Percentiles rank a stretch among this genome's conserved stretches.
These are phyloP conservation scores for Trichoderma semiorbis DNA, from an alignment of 2,329 filamentous ascomycete species.

Conservation along the genomic window DNA sequence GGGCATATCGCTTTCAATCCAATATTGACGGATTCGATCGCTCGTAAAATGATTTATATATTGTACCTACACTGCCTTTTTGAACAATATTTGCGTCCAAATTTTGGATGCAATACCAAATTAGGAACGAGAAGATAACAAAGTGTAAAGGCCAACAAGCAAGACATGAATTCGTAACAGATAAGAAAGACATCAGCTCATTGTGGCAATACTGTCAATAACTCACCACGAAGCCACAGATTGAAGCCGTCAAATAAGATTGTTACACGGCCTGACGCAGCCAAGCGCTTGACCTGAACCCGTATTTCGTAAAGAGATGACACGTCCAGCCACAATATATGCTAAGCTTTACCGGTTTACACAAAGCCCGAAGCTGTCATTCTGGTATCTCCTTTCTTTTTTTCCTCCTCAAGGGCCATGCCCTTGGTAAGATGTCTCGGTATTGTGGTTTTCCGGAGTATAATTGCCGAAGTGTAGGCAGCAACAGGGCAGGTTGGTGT, in stretches of 20 bases:
- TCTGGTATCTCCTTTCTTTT: background rate
- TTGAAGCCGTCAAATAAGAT: background rate
- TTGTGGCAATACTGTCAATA: background rate
- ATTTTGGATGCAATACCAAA: background rate
- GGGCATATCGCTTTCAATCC: background rate
- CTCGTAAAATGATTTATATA: background rate
- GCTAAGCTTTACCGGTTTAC: background rate
- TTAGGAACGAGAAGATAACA: background rate
- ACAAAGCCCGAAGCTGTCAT: background rate
- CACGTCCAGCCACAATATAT: background rate
- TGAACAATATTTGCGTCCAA: background rate
- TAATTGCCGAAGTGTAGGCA: background rate
- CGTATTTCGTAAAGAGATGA: background rate
- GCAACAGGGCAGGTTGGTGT: background rate
- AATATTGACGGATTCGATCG: background rate
- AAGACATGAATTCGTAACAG: background rate
- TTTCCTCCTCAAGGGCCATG: background rate
- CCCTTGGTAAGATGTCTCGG: background rate
- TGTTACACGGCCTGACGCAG: background rate
- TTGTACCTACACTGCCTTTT: background rate
- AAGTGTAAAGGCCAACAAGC: background rate
- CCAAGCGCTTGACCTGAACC: background rate
- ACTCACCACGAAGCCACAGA: background rate
- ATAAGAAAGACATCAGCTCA: background rate
- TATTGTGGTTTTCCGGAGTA: background rate